phyloP scores from a whole-genome alignment of 306 rosid genomes.

The Gleditsia sinensis region DNA sequence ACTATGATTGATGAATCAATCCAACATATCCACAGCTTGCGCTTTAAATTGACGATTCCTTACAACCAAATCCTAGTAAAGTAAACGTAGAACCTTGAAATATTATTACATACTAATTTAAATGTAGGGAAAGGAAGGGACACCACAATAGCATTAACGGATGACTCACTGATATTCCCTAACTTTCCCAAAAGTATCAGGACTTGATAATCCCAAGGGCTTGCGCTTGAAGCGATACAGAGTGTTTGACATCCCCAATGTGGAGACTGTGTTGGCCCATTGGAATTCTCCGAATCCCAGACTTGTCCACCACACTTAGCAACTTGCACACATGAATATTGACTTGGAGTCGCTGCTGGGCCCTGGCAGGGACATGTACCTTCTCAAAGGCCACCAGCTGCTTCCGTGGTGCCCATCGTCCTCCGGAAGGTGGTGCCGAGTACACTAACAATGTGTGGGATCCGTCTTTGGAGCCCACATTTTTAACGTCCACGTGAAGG shows the following conservation, averaged over 20 bases:
- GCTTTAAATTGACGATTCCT: slow-evolving; percentile 6
- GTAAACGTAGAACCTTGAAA: neutral
- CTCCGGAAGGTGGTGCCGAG: slow-evolving; percentile 61
- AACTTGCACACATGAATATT: slow-evolving; percentile 77
- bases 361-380: slow-evolving; percentile 56
- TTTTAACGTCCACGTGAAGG: slow-evolving; percentile 62
- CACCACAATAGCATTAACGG: neutral
- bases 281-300: slow-evolving; percentile 77
- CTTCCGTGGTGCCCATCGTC: slow-evolving; percentile 64
- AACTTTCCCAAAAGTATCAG: slow-evolving; percentile 19
- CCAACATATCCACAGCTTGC: slow-evolving; percentile 26
- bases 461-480: slow-evolving; percentile 71
- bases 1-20: slow-evolving; percentile 26
- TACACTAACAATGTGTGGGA: slow-evolving; percentile 70
- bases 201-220: slow-evolving; percentile 64
- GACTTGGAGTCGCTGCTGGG: slow-evolving; percentile 47
- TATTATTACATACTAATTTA: neutral
- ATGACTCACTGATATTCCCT: slow-evolving; percentile 4
- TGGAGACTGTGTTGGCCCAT: slow-evolving; percentile 67
- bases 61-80: neutral
- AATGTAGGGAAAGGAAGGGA: neutral
- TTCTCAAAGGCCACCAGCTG: slow-evolving; percentile 76
- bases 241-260: slow-evolving; percentile 62
- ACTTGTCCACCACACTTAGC: slow-evolving; percentile 74
- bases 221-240: slow-evolving; percentile 60